These are phyloP conservation scores for Pyricularia grisea DNA, from an alignment of 2,329 filamentous ascomycete genomes.

Conservation along the genomic window DNA sequence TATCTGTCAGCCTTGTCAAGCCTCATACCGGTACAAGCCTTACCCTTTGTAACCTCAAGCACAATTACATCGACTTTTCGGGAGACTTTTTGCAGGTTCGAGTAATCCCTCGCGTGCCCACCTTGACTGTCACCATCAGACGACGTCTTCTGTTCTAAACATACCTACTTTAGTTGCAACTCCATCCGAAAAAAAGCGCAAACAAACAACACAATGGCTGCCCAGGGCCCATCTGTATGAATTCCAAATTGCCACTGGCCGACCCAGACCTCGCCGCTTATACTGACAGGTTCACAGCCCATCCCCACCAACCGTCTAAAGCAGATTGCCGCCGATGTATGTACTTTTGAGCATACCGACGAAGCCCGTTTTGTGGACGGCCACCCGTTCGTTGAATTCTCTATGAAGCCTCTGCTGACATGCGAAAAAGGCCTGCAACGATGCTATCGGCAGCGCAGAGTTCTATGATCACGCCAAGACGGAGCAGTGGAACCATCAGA, in stretches of 20 bases:
- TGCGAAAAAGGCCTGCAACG: constrained; percentile 63
- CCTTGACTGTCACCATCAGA: not conserved
- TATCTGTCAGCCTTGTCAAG: constrained; percentile 1
- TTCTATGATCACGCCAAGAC: constrained; percentile 84
- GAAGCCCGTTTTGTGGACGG: too few relatives aligned
- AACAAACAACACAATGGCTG: constrained; percentile 6
- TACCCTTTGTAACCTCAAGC: not conserved
- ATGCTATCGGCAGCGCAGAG: constrained; percentile 62
- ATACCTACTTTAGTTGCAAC: not conserved
- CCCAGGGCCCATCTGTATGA: constrained; percentile 8
- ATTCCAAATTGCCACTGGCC: not conserved
- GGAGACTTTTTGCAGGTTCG: not conserved
- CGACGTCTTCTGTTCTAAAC: not conserved
- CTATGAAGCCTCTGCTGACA: not conserved
- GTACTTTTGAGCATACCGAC: constrained; percentile 18
- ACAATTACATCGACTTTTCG: not conserved
- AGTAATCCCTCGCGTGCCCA: not conserved
- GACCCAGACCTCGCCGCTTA: not conserved
- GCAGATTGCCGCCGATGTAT: constrained; percentile 78
- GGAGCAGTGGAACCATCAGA: constrained; percentile 79
- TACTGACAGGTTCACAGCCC: constrained; percentile 40
- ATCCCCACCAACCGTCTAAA: constrained; percentile 67
- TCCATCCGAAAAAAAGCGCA: not conserved
- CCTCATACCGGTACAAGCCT: not conserved
- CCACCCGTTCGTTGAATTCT: too few relatives aligned